Evolutionary conservation across 2,329 filamentous ascomycete genomes (phyloP), one percentile per base, ranked within the genome.

Genomic region (Aureobasidium vineae): DNA sequence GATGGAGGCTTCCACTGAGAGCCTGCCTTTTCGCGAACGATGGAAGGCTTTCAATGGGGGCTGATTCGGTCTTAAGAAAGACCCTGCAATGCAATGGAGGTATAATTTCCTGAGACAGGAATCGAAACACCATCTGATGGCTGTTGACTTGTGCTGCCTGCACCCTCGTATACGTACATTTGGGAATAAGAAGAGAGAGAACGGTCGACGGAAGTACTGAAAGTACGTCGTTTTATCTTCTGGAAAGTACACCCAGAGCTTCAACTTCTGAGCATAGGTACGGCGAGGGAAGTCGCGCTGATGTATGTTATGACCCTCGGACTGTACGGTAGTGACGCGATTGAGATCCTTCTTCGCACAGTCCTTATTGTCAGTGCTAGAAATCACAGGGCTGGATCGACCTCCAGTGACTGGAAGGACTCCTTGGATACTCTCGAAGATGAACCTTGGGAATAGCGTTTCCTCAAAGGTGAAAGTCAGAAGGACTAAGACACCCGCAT

Each of bases 191-290:
- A 78, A 78, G 1, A 79, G 75, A 50, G 75, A 74, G 61, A 79
- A 79, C 5, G 77, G 78, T 5, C 77, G 74, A 5, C 73, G 74
- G 68, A 79, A 78, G 67, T 78, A 79, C 63, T 79, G 77, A 70
- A 68, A 72, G 63, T 70, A 74, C n/a, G 73, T 76, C n/a, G 77
- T 79, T 21, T 71, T 68, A 65, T 78, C 76, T n/a, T 78, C 72
- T 21, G 73, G 75, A 60, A 38, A 75, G 67, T 45, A 73, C 26
- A 23, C 74, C 66, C 68, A 69, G 7, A 66, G 71, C 61, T 66
- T 68, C n/a, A 74, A 47, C 63, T 57, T 67, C 70, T 75, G 64
- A n/a, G 68, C 2, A 41, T 66, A 38, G 45, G 69, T 63, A 33
- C 72, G 56, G 69, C 64, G 38, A 66, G 70, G 43, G 15, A 72